phyloP scores from a whole-genome alignment of 2,329 filamentous ascomycete species.

The Nakataea oryzae region DNA sequence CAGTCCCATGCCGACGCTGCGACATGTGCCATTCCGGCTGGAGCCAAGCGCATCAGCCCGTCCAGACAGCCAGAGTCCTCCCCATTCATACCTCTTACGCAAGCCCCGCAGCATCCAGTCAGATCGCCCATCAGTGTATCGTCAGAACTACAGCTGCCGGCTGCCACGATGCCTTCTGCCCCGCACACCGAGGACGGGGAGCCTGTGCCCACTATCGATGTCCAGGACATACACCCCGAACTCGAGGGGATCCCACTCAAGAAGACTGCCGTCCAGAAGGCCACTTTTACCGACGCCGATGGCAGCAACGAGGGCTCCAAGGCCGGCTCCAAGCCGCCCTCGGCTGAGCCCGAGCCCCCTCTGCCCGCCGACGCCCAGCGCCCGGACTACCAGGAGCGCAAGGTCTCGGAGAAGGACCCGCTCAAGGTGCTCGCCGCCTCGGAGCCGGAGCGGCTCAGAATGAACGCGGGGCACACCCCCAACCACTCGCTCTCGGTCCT shows the following conservation, averaged over 20 bases:
- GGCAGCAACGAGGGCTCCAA: constrained; percentile 15
- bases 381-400: constrained; percentile 12
- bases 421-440: constrained; percentile 34
- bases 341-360: constrained; percentile 15
- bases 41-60: not conserved
- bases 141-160: constrained; percentile 5
- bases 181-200: constrained; percentile 14
- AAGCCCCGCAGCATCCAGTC: not conserved
- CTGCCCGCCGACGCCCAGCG: not conserved
- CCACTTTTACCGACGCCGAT: constrained; percentile 36
- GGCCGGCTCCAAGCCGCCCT: constrained; percentile 16
- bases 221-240: constrained; percentile 45
- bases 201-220: constrained; percentile 40
- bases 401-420: constrained; percentile 27
- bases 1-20: not conserved
- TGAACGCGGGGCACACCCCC: constrained; percentile 55
- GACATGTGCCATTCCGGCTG: not conserved
- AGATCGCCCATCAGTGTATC: not conserved
- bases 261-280: constrained; percentile 38
- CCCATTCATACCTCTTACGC: constrained; percentile 1
- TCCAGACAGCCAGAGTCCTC: not conserved
- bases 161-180: not conserved
- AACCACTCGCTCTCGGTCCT: constrained; percentile 47
- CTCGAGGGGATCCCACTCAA: constrained; percentile 51
- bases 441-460: constrained; percentile 41